phyloP scores from a whole-genome alignment of 2,329 filamentous ascomycete species.

The Colletotrichum costaricense region DNA sequence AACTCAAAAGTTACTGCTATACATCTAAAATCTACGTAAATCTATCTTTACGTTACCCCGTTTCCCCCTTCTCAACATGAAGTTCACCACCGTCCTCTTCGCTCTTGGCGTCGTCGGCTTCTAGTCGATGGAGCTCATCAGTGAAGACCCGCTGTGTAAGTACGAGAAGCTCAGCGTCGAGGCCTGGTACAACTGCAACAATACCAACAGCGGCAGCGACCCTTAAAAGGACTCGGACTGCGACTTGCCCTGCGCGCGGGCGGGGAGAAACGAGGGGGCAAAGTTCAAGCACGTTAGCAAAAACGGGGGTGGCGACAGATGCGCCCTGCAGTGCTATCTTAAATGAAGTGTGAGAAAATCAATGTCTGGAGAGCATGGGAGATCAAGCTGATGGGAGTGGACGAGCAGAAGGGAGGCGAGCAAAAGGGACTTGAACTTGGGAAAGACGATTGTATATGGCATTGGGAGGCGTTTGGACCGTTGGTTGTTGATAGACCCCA shows the following conservation, averaged over 20 bases:
- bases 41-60: background rate
- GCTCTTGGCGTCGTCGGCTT: background rate
- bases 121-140: background rate
- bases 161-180: background rate
- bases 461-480: background rate
- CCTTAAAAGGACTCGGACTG: background rate
- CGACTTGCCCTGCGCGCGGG: background rate
- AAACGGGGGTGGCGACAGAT: background rate
- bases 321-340: background rate
- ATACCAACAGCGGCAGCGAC: background rate
- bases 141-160: background rate
- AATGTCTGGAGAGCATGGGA: background rate
- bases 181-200: background rate
- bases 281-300: too few relatives aligned
- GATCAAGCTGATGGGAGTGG: background rate
- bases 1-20: too few relatives aligned
- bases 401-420: background rate
- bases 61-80: background rate
- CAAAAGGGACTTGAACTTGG: background rate
- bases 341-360: background rate
- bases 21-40: background rate
- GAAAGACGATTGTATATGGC: background rate
- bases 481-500: background rate
- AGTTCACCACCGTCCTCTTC: background rate
- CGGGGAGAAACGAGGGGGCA: background rate